These are phyloP conservation scores for Excoecaria cochinchinensis DNA, from an alignment of 345 rosid species.

Conservation along the genomic window DNA sequence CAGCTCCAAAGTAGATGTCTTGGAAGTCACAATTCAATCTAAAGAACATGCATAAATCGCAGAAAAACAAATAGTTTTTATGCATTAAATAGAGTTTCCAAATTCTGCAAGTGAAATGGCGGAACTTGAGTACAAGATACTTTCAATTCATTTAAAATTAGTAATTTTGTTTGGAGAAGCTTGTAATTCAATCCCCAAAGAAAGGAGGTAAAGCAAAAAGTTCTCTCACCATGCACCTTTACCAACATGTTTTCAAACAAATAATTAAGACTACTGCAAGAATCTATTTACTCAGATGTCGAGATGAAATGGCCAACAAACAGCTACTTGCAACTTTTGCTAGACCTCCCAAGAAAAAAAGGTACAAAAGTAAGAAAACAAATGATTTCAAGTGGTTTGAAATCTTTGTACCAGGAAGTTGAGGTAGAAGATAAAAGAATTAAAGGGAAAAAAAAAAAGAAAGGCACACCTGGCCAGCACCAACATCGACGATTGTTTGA, in stretches of 20 bases:
- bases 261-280: not conserved
- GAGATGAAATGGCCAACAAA: not conserved
- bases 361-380: not conserved
- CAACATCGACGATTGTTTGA: constrained; percentile 73
- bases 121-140: too few species aligned
- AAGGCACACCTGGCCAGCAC: constrained; percentile 80
- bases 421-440: not conserved
- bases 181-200: not conserved
- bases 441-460: not conserved
- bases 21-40: too few species aligned
- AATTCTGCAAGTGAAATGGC: too few species aligned
- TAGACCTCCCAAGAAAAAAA: not conserved
- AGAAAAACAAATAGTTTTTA: too few species aligned
- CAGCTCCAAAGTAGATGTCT: too few species aligned
- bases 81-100: too few species aligned
- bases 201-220: not conserved
- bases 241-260: not conserved
- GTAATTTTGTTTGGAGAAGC: not conserved
- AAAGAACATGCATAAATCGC: too few species aligned
- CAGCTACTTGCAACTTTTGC: not conserved
- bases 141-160: too few species aligned
- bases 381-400: constrained; percentile 5
- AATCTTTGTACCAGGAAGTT: not conserved
- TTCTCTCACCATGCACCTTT: not conserved
- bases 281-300: not conserved